phyloP scores from a whole-genome alignment of 2,329 filamentous ascomycete species.

The Neofusicoccum laricinum region DNA sequence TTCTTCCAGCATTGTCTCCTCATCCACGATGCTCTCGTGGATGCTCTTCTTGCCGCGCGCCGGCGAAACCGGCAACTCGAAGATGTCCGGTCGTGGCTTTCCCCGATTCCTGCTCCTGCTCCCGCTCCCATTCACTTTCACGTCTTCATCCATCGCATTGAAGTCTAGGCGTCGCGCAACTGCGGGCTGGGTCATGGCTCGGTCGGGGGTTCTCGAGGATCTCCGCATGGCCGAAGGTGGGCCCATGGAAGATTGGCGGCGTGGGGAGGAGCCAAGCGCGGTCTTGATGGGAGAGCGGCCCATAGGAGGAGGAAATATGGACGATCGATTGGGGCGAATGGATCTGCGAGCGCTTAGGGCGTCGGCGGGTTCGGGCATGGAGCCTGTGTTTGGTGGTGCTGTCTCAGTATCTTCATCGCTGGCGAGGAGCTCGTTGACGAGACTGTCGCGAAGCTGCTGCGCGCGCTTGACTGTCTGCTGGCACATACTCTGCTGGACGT shows the following conservation, averaged over 20 bases:
- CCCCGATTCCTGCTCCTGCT: constrained; percentile 26
- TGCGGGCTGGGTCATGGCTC: constrained; percentile 33
- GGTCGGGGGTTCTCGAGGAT: constrained; percentile 26
- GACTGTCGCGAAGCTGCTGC: background rate
- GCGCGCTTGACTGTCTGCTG: background rate
- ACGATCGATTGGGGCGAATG: constrained; percentile 41
- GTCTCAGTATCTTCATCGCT: constrained; percentile 9
- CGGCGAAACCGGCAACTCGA: constrained; percentile 34
- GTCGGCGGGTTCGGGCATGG: constrained; percentile 48
- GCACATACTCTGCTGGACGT: constrained; percentile 59
- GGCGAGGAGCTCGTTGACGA: background rate
- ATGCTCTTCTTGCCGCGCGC: constrained; percentile 25
- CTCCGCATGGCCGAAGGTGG: constrained; percentile 52
- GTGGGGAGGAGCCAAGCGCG: constrained; percentile 56
- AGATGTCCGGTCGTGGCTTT: constrained; percentile 29
- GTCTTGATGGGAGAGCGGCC: constrained; percentile 65
- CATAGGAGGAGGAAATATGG: constrained; percentile 48
- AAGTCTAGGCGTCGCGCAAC: constrained; percentile 59
- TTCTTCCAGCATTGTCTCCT: constrained; percentile 29
- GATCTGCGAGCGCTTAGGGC: constrained; percentile 44
- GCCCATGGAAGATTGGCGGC: constrained; percentile 58
- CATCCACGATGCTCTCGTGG: constrained; percentile 32
- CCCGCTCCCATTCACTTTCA: constrained; percentile 28
- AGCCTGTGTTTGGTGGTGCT: constrained; percentile 35
- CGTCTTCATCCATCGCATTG: constrained; percentile 25